Conservation (phyloP, 805 yeast genomes). For the Sugiyamaella valdiviana region DNA sequence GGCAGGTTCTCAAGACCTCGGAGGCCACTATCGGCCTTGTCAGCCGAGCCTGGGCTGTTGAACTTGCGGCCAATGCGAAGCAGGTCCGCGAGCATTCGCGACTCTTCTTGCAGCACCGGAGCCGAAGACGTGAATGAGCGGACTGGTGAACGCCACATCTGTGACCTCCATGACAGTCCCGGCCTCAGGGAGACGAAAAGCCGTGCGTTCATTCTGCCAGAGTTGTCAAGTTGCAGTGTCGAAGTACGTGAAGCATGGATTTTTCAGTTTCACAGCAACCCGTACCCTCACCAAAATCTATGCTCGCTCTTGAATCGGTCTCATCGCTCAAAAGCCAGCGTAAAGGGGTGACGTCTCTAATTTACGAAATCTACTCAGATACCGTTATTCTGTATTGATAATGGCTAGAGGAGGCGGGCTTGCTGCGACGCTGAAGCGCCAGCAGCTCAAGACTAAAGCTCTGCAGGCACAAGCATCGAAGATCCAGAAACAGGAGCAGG, state of each 20-base stretch:
- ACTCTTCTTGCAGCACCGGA: background rate
- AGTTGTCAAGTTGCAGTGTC: background rate
- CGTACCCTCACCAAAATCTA: background rate
- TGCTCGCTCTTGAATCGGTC: background rate
- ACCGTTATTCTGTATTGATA: too few relatives aligned
- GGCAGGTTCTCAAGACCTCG: background rate
- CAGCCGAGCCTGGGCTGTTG: background rate
- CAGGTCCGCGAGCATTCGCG: background rate
- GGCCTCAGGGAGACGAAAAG: background rate
- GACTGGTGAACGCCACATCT: background rate
- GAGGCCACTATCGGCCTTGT: background rate
- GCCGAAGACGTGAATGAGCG: background rate
- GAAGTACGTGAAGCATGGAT: background rate
- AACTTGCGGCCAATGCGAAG: background rate
- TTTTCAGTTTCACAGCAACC: background rate
- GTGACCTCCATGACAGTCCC: background rate
- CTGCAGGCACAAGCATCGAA: slow-evolving; percentile 6
- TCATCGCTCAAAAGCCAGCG: too few relatives aligned
- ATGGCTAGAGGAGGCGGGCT: slow-evolving; percentile 9
- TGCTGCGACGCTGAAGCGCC: slow-evolving; percentile 13
- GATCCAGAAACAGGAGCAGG: slow-evolving; percentile 10
- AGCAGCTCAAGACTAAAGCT: slow-evolving; percentile 6
- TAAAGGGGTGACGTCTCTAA: too few relatives aligned
- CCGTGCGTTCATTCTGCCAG: background rate
- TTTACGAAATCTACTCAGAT: too few relatives aligned